Conservation (phyloP, 164 flowering plant species). For the Dillenia suffruticosa region DNA sequence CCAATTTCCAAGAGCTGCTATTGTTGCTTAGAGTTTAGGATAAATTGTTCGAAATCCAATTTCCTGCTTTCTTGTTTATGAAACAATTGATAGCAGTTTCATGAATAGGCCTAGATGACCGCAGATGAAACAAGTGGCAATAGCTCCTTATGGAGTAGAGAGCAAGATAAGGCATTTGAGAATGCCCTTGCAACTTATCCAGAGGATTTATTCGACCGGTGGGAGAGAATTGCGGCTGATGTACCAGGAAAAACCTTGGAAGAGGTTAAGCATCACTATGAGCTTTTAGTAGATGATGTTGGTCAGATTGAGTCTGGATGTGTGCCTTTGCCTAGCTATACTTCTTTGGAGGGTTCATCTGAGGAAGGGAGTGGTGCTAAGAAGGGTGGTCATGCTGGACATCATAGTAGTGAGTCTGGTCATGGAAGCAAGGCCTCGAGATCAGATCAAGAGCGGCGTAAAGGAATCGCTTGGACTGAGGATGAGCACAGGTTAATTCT, state of each 20-base stretch:
- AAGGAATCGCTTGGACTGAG: slow-evolving; percentile 97
- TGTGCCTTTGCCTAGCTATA: slow-evolving; percentile 72
- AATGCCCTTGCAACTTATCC: slow-evolving; percentile 65
- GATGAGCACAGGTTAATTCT: slow-evolving; percentile 86
- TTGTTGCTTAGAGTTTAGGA: slow-evolving; percentile 13
- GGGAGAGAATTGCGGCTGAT: slow-evolving; percentile 82
- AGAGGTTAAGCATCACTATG: slow-evolving; percentile 76
- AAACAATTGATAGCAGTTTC: slow-evolving; percentile 11
- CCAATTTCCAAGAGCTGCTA: slow-evolving; percentile 20
- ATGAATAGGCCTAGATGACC: slow-evolving; percentile 43
- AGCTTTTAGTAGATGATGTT: slow-evolving; percentile 72
- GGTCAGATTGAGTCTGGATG: slow-evolving; percentile 67
- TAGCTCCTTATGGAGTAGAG: slow-evolving; percentile 70
- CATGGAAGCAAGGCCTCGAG: slow-evolving; percentile 65
- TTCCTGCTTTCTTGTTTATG: slow-evolving; percentile 3
- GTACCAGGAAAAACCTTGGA: slow-evolving; percentile 73
- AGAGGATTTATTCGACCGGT: slow-evolving; percentile 61
- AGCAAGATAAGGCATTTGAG: slow-evolving; percentile 87
- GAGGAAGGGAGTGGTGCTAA: slow-evolving; percentile 50
- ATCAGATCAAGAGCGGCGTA: slow-evolving; percentile 88
- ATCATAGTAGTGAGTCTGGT: slow-evolving; percentile 40
- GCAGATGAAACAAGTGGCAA: slow-evolving; percentile 39
- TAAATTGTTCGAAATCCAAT: slow-evolving; percentile 8
- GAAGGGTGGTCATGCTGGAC: slow-evolving; percentile 45
- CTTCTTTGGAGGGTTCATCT: slow-evolving; percentile 53